A percentile compares a stretch with the other conserved stretches of the same genome.
These are phyloP conservation scores for Mycena indigotica DNA, from an alignment of 768 basidiomycete species.

Conservation along the genomic window DNA sequence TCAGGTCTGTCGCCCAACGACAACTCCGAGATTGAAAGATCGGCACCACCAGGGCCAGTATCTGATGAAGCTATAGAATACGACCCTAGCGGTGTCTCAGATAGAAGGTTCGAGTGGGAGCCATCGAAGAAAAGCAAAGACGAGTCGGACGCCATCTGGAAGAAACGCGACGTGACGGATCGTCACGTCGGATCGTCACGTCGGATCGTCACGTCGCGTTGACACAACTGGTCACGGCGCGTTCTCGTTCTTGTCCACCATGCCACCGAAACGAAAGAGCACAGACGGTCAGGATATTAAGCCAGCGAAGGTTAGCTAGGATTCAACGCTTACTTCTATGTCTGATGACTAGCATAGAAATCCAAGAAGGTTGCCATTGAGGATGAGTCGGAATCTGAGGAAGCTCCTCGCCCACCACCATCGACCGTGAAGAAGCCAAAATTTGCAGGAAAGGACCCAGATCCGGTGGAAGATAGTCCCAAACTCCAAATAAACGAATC, in stretches of 20 bases:
- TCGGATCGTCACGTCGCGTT: background rate
- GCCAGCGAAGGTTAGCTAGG: no score
- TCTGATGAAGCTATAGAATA: slow-evolving; percentile 26
- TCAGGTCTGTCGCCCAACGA: slow-evolving; percentile 29
- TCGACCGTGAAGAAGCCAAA: slow-evolving; percentile 43
- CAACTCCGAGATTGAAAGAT: slow-evolving; percentile 42
- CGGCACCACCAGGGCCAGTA: slow-evolving; percentile 32
- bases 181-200: background rate
- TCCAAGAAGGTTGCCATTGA: slow-evolving; percentile 23
- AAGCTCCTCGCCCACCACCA: slow-evolving; percentile 1
- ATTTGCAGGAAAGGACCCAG: slow-evolving; percentile 19
- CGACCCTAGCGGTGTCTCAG: background rate
- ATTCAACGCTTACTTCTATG: no score
- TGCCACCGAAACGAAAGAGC: background rate
- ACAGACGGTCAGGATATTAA: background rate
- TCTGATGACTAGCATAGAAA: slow-evolving; percentile 6
- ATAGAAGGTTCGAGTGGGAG: background rate
- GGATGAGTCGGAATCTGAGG: slow-evolving; percentile 3
- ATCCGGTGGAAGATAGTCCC: slow-evolving; percentile 19
- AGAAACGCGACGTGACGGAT: background rate
- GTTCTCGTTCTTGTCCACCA: background rate
- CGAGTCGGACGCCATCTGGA: background rate
- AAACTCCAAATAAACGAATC: slow-evolving; percentile 32
- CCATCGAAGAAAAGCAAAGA: background rate
- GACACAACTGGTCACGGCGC: no score